Evolutionary conservation across 2,329 filamentous ascomycete genomes (phyloP).

Genomic region (Phyllosticta capitalensis): DNA sequence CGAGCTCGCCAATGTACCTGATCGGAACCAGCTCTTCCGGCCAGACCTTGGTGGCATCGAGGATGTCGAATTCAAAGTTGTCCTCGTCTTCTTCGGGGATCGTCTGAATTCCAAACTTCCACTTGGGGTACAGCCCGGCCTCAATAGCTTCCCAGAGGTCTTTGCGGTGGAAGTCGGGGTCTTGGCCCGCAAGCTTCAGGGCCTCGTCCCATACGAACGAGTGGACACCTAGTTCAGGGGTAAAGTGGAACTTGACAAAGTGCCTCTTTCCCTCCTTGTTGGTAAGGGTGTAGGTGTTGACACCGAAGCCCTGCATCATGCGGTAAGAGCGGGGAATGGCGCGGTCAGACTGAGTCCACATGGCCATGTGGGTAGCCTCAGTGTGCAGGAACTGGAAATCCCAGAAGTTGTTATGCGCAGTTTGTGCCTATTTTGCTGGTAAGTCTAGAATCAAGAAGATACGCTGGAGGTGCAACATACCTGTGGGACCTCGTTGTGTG

Average conservation of each 20-base stretch:
- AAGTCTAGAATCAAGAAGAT: too few relatives aligned
- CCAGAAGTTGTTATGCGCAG: constrained; percentile 69
- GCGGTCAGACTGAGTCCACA: constrained; percentile 71
- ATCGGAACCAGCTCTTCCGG: constrained; percentile 68
- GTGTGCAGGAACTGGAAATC: constrained; percentile 60
- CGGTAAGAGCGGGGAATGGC: constrained; percentile 64
- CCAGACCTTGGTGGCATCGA: constrained; percentile 81
- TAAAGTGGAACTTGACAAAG: constrained; percentile 73
- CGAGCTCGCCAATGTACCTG: constrained; percentile 67
- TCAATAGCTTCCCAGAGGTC: constrained; percentile 68
- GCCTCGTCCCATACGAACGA: constrained; percentile 74
- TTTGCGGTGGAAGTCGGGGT: constrained; percentile 75
- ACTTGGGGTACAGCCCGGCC: constrained; percentile 60
- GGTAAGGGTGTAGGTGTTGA: constrained; percentile 65
- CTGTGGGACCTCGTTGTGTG: constrained; percentile 61
- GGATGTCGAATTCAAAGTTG: constrained; percentile 75
- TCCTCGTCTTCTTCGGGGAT: constrained; percentile 62
- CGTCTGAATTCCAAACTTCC: constrained; percentile 75
- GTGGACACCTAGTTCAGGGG: constrained; percentile 64
- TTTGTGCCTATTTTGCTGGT: too few relatives aligned
- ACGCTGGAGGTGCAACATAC: too few relatives aligned
- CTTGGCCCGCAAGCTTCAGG: constrained; percentile 52
- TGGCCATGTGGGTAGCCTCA: constrained; percentile 68
- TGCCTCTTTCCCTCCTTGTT: constrained; percentile 59
- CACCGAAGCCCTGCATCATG: constrained; percentile 82